phyloP scores from a whole-genome alignment of 2,329 filamentous ascomycete genomes.

The Chrysosphaeria jannelii region DNA sequence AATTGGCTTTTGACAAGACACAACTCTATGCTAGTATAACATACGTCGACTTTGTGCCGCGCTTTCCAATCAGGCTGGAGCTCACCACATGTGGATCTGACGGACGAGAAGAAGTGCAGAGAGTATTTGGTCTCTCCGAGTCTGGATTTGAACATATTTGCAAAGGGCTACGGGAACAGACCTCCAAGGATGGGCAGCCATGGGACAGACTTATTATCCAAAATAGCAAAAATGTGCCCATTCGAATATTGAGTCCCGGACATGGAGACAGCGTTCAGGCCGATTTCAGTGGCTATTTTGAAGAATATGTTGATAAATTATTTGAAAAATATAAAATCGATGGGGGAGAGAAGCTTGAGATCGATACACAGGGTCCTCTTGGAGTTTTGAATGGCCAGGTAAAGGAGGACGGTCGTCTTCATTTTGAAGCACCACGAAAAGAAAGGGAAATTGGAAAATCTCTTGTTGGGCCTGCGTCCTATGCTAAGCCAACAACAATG shows the following conservation, averaged over 20 bases:
- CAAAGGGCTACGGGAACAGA: conserved; percentile 14
- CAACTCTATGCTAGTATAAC: conserved; percentile 39
- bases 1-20: conserved; percentile 31
- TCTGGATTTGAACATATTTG: conserved; percentile 17
- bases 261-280: conserved; percentile 13
- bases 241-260: conserved; percentile 22
- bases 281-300: conserved; percentile 20
- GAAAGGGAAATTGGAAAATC: no score
- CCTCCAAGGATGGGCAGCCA: conserved; percentile 14
- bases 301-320: conserved; percentile 17
- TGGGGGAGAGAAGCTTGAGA: conserved; percentile 12
- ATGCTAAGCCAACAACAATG: conserved; percentile 15
- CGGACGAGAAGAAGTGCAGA: conserved; percentile 13
- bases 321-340: conserved; percentile 21
- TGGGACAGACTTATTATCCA: conserved; percentile 22
- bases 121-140: conserved; percentile 17
- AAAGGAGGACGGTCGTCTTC: conserved; percentile 9
- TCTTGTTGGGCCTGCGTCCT: conserved; percentile 11
- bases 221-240: conserved; percentile 8
- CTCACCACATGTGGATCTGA: conserved; percentile 20
- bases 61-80: conserved; percentile 26
- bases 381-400: conserved; percentile 17
- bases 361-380: conserved; percentile 24
- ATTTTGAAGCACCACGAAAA: no score
- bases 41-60: conserved; percentile 51